These are phyloP conservation scores for Mesotaenium endlicherianum DNA, from an alignment of 139 green algal species.

Conservation along the genomic window DNA sequence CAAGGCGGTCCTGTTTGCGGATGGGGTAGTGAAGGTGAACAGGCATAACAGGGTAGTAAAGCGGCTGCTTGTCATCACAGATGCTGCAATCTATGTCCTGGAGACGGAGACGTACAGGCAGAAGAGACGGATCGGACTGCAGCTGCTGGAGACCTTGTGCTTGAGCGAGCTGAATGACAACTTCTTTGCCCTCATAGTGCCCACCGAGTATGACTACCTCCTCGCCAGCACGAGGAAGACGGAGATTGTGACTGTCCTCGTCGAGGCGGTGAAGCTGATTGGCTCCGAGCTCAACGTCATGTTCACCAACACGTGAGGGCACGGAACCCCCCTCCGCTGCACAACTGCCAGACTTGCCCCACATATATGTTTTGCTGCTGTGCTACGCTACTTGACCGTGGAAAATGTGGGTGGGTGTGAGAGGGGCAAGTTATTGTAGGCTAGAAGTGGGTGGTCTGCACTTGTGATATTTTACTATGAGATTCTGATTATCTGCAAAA, in stretches of 20 bases:
- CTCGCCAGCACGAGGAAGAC: constrained; percentile 41
- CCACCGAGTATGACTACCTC: constrained; percentile 34
- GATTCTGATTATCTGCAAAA: not conserved
- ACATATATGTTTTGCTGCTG: not conserved
- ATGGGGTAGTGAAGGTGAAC: constrained; percentile 41
- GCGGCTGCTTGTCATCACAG: constrained; percentile 31
- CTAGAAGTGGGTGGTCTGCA: not conserved
- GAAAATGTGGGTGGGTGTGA: too few species aligned
- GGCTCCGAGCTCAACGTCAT: not conserved
- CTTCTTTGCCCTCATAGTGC: constrained; percentile 35
- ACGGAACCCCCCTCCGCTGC: not conserved
- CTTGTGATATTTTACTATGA: not conserved
- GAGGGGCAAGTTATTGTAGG: not conserved
- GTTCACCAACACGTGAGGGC: constrained; percentile 37
- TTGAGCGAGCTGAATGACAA: constrained; percentile 31
- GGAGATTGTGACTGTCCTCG: constrained; percentile 33
- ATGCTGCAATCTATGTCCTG: constrained; percentile 23
- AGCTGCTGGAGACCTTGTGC: not conserved
- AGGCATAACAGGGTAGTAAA: constrained; percentile 1
- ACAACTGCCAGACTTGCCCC: not conserved
- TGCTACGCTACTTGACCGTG: too few species aligned
- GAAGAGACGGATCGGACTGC: constrained; percentile 28
- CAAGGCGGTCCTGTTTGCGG: constrained; percentile 28
- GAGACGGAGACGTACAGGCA: constrained; percentile 24
- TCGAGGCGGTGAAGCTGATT: constrained; percentile 31